A percentile compares a stretch with the other conserved stretches of the same genome.
phyloP scores from a whole-genome alignment of 192 early-diverging fungal genomes.

The Haplosporangium gracile region DNA sequence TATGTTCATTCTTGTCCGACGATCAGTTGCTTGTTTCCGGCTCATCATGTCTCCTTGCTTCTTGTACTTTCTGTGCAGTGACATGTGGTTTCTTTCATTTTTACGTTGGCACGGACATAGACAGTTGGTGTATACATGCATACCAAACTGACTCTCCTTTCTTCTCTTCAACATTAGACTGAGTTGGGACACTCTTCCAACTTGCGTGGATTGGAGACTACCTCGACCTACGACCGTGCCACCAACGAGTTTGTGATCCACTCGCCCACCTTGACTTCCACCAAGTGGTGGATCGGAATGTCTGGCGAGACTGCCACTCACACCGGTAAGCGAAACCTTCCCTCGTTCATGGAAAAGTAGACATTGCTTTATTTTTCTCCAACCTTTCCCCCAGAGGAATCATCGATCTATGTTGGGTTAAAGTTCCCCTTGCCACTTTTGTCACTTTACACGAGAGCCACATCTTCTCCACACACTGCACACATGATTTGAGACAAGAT shows the following conservation, averaged over 20 bases:
- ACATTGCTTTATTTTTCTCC: background rate
- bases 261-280: slow-evolving; percentile 69
- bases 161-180: slow-evolving; percentile 56
- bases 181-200: slow-evolving; percentile 74
- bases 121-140: background rate
- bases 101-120: background rate
- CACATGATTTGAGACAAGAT: background rate
- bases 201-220: slow-evolving; percentile 74
- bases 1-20: slow-evolving; percentile 24
- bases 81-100: background rate
- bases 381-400: background rate
- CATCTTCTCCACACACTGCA: background rate
- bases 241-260: slow-evolving; percentile 73
- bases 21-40: too few species aligned
- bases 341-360: background rate
- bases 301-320: slow-evolving; percentile 76
- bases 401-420: background rate
- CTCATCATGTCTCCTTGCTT: background rate
- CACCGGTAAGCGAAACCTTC: slow-evolving; percentile 45
- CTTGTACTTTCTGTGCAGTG: background rate
- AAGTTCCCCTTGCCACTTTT: background rate
- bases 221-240: slow-evolving; percentile 70
- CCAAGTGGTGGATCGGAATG: slow-evolving; percentile 81
- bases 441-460: slow-evolving; percentile 3
- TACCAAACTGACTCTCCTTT: background rate